phyloP scores from a whole-genome alignment of 2,329 filamentous ascomycete species.

The Clarireedia monteithiana region DNA sequence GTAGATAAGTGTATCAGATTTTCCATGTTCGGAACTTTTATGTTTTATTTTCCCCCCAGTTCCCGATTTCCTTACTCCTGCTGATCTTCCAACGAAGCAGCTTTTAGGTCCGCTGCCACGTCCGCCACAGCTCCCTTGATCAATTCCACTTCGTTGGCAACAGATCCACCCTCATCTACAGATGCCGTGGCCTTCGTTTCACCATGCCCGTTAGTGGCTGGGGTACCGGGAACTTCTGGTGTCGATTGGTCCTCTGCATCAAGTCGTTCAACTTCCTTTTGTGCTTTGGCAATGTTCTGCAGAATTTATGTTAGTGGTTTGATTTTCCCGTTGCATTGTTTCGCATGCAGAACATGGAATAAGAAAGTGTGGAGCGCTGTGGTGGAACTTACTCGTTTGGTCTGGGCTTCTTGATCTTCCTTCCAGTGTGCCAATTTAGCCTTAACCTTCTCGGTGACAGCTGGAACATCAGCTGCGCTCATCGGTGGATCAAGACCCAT shows the following conservation, averaged over 20 bases:
- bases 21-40: no score
- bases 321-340: no score
- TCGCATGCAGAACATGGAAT: neutral
- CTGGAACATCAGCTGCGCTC: slow-evolving; percentile 73
- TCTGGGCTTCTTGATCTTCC: slow-evolving; percentile 80
- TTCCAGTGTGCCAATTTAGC: slow-evolving; percentile 91
- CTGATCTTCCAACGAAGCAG: slow-evolving; percentile 51
- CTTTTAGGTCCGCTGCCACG: slow-evolving; percentile 51
- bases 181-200: slow-evolving; percentile 35
- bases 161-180: slow-evolving; percentile 24
- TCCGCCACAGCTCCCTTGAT: slow-evolving; percentile 48
- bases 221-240: slow-evolving; percentile 32
- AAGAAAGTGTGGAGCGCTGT: no score
- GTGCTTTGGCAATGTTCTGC: slow-evolving; percentile 93
- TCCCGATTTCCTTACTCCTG: neutral
- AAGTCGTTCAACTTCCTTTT: slow-evolving; percentile 88
- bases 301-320: slow-evolving; percentile 28
- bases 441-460: slow-evolving; percentile 79
- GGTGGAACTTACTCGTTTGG: slow-evolving; percentile 64
- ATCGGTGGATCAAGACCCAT: slow-evolving; percentile 84
- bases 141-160: slow-evolving; percentile 23
- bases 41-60: neutral
- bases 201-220: slow-evolving; percentile 41
- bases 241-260: slow-evolving; percentile 55
- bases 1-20: no score